Conservation (phyloP, 208 protist genomes). For the Vickermania spadyakhi region DNA sequence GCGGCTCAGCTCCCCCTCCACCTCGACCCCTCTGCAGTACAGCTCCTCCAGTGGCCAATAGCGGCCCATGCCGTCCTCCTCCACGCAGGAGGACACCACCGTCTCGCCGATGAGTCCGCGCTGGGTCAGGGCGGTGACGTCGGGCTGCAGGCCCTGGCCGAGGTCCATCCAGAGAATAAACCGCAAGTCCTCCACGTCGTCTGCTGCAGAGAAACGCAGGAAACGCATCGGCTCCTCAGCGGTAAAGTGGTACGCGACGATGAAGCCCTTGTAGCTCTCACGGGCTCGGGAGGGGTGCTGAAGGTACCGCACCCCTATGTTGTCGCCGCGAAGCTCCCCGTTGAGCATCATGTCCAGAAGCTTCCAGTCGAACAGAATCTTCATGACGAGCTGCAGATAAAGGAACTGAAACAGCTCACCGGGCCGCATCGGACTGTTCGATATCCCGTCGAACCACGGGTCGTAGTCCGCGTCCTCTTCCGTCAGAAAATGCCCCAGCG, state of each 20-base stretch:
- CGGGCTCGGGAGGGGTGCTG: constrained; percentile 1
- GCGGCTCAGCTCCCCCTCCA: constrained; percentile 23
- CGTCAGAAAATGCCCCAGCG: constrained; percentile 69
- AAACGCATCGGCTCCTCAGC: constrained; percentile 29
- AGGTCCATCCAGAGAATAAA: constrained; percentile 82
- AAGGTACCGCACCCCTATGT: constrained; percentile 53
- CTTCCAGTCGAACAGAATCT: constrained; percentile 64
- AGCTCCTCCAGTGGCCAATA: constrained; percentile 79
- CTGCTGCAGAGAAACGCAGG: constrained; percentile 37
- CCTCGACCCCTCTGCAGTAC: constrained; percentile 68
- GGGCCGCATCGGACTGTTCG: constrained; percentile 57
- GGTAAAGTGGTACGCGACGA: constrained; percentile 39
- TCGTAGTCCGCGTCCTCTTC: constrained; percentile 73
- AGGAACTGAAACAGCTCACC: constrained; percentile 82
- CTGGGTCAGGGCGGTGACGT: constrained; percentile 29
- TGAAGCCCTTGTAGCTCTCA: constrained; percentile 42
- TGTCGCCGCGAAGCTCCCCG: constrained; percentile 79
- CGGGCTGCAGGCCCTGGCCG: constrained; percentile 71
- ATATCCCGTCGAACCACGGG: constrained; percentile 67
- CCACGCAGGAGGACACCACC: constrained; percentile 64
- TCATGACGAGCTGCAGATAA: constrained; percentile 56
- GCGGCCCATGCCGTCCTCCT: constrained; percentile 79
- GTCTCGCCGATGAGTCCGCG: constrained; percentile 62
- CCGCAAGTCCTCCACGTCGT: constrained; percentile 15
- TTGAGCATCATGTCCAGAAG: constrained; percentile 83